These are phyloP conservation scores for Conticribra guillardii DNA, from an alignment of 108 stramenopile genomes.

Conservation along the genomic window DNA sequence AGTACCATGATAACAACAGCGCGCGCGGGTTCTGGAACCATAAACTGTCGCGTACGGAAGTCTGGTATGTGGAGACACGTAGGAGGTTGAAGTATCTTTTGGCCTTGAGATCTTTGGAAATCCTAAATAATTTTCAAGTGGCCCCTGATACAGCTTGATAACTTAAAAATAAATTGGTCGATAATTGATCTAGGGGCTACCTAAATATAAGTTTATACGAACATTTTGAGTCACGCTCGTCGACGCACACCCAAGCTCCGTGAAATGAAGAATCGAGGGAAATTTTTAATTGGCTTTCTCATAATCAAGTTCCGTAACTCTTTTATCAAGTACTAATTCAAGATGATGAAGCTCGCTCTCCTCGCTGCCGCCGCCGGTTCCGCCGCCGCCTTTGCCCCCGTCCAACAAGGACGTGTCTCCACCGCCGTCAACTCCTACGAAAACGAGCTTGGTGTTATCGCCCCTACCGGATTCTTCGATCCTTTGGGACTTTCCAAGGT, in stretches of 20 bases:
- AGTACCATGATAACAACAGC: neutral
- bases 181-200: too few species aligned
- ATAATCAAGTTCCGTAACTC: neutral
- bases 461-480: slow-evolving; percentile 68
- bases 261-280: neutral
- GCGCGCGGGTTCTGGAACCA: too few species aligned
- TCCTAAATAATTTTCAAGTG: neutral
- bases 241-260: neutral
- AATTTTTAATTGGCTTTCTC: neutral
- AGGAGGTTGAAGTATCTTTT: slow-evolving; percentile 29
- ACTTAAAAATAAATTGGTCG: neutral
- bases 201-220: too few species aligned
- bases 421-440: slow-evolving; percentile 57
- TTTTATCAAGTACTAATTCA: neutral
- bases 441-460: slow-evolving; percentile 58
- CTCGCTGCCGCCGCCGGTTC: slow-evolving; percentile 25
- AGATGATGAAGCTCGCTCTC: slow-evolving; percentile 36
- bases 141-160: neutral
- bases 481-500: slow-evolving; percentile 54
- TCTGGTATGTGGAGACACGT: neutral
- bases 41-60: neutral
- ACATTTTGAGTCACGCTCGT: too few species aligned
- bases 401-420: slow-evolving; percentile 29
- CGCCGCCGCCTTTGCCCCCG: slow-evolving; percentile 39
- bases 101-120: too few species aligned